These are phyloP conservation scores for Fusarium robinianum DNA, from an alignment of 2,329 filamentous ascomycete genomes.

Conservation along the genomic window DNA sequence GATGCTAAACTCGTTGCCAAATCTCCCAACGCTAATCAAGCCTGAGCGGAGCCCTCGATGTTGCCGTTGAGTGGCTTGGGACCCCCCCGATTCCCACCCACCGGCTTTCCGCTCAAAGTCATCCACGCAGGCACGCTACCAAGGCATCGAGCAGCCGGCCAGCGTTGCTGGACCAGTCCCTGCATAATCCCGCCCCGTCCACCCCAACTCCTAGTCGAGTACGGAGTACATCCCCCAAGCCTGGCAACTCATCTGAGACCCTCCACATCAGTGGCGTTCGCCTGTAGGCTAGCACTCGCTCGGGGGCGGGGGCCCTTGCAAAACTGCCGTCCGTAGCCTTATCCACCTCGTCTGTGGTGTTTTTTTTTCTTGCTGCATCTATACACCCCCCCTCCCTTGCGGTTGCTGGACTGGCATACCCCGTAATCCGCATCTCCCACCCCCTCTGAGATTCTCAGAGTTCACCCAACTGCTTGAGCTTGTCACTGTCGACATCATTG, in stretches of 20 bases:
- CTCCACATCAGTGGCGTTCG: conserved; percentile 41
- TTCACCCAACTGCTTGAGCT: no score
- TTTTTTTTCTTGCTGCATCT: conserved; percentile 16
- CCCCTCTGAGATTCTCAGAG: conserved; percentile 31
- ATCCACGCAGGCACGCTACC: conserved; percentile 25
- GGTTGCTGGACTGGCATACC: conserved; percentile 20
- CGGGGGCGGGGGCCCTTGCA: conserved; percentile 35
- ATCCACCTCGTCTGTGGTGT: conserved; percentile 28
- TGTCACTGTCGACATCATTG: conserved; percentile 28
- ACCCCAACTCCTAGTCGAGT: conserved; percentile 35
- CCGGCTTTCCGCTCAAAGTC: conserved; percentile 26
- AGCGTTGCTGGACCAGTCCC: conserved; percentile 35
- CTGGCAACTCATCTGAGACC: conserved; percentile 37
- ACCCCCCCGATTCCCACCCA: conserved; percentile 34
- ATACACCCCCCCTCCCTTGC: conserved; percentile 27
- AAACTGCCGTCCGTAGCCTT: conserved; percentile 42
- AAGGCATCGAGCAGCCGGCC: conserved; percentile 14
- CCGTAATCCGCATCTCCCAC: conserved; percentile 32
- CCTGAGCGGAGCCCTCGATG: conserved; percentile 36
- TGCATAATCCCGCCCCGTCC: conserved; percentile 38
- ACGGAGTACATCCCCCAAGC: conserved; percentile 23
- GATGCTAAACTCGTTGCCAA: conserved; percentile 26
- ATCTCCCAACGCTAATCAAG: conserved; percentile 38
- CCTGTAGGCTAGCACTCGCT: conserved; percentile 28
- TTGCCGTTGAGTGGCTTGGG: conserved; percentile 39